Conservation (phyloP, 2,329 filamentous ascomycete species). For the Curvularia eragrostidis region DNA sequence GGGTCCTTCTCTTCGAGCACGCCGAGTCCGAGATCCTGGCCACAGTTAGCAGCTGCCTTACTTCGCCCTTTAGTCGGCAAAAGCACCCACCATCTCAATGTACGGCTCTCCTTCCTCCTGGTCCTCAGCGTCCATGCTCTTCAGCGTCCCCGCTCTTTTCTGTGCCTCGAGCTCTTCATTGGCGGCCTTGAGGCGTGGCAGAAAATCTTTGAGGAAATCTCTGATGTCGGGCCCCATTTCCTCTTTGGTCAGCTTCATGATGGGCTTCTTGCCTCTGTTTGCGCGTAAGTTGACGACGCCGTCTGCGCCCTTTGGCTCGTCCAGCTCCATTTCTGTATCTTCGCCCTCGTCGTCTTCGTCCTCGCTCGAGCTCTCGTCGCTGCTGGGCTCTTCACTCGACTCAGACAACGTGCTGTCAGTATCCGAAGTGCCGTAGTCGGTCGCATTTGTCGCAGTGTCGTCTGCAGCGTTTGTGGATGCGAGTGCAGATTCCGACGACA, state of each 20-base stretch:
- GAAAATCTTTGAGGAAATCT: conserved; percentile 50
- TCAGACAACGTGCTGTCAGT: conserved; percentile 40
- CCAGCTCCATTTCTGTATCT: conserved; percentile 15
- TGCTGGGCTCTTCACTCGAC: conserved; percentile 50
- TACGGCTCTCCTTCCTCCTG: conserved; percentile 42
- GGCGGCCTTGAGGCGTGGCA: conserved; percentile 53
- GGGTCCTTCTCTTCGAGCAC: conserved; percentile 52
- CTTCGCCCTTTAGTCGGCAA: background rate
- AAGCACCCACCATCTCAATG: conserved; percentile 51
- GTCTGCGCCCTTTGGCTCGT: conserved; percentile 13
- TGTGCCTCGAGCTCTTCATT: conserved; percentile 53
- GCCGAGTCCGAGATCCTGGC: conserved; percentile 54
- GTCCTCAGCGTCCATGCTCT: conserved; percentile 38
- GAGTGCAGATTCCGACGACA: conserved; percentile 28
- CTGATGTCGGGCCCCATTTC: conserved; percentile 42
- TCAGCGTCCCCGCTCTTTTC: conserved; percentile 49
- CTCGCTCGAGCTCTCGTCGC: conserved; percentile 45
- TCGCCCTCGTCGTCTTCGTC: conserved; percentile 27
- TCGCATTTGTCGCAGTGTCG: conserved; percentile 25
- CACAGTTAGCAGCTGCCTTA: conserved; percentile 11
- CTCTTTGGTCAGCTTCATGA: conserved; percentile 36
- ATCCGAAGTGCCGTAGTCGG: conserved; percentile 29
- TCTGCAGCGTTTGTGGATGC: conserved; percentile 26
- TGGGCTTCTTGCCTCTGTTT: conserved; percentile 41
- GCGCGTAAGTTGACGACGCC: conserved; percentile 39